Conservation (phyloP, 2,329 filamentous ascomycete genomes). For the Colletotrichum truncatum region DNA sequence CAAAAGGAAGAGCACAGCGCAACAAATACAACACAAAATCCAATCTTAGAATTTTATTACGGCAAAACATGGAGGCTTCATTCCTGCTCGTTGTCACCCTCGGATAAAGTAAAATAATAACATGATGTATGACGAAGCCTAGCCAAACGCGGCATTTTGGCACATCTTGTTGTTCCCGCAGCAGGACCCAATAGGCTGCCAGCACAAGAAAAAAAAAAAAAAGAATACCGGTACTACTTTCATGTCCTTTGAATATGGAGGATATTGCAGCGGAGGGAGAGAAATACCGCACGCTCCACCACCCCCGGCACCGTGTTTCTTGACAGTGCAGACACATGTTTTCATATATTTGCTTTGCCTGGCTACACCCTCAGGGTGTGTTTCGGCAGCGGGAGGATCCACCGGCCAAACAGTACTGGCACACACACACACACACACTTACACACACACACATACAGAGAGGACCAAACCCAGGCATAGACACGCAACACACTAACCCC, state of each 20-base stretch:
- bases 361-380: not conserved
- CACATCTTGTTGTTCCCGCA: slow-evolving; percentile 8
- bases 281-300: slow-evolving; percentile 29
- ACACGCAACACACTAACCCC: not conserved
- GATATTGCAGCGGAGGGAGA: slow-evolving; percentile 20
- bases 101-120: not conserved
- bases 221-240: not conserved
- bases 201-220: too few relatives aligned
- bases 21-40: not conserved
- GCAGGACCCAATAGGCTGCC: slow-evolving; percentile 11
- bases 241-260: slow-evolving; percentile 2
- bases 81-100: slow-evolving; percentile 4
- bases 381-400: not conserved
- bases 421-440: not conserved
- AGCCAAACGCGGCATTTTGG: slow-evolving; percentile 26
- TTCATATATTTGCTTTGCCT: not conserved
- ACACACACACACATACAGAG: not conserved
- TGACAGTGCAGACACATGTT: slow-evolving; percentile 6
- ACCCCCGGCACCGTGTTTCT: slow-evolving; percentile 5
- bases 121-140: not conserved
- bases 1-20: not conserved
- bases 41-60: slow-evolving; percentile 4
- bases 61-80: not conserved
- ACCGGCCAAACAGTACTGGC: slow-evolving; percentile 11
- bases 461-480: too few relatives aligned